phyloP scores from a whole-genome alignment of 2,329 filamentous ascomycete species.

The Fusarium nisikadoi region DNA sequence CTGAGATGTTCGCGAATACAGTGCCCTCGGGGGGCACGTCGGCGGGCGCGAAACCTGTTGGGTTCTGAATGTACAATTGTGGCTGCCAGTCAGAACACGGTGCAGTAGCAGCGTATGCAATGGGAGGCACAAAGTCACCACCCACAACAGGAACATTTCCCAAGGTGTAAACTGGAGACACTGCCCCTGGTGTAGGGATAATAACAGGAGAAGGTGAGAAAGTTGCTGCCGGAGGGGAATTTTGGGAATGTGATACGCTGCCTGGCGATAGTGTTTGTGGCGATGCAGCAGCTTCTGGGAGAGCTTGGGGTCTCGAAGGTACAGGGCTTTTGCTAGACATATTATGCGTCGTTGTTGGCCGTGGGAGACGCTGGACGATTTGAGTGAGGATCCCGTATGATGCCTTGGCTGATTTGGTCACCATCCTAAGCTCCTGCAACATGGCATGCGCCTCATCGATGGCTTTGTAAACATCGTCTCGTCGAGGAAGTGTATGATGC shows the following conservation, averaged over 20 bases:
- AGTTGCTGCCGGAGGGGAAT: constrained; percentile 6
- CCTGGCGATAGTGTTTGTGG: constrained; percentile 6
- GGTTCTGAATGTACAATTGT: constrained; percentile 18
- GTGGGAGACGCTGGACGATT: constrained; percentile 45
- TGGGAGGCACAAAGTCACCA: neutral
- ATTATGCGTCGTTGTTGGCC: constrained; percentile 35
- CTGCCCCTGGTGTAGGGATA: neutral
- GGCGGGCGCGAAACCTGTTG: constrained; percentile 3
- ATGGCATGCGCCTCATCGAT: constrained; percentile 52
- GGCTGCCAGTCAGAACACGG: constrained; percentile 29
- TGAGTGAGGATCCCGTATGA: constrained; percentile 48
- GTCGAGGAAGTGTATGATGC: constrained; percentile 53
- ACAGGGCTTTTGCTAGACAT: constrained; percentile 5
- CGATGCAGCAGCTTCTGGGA: neutral
- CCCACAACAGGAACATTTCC: neutral
- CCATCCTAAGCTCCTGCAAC: constrained; percentile 46
- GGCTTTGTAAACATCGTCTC: constrained; percentile 53
- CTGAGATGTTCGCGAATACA: constrained; percentile 45
- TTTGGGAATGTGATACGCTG: neutral
- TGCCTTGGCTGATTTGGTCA: constrained; percentile 47
- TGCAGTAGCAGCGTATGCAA: constrained; percentile 7
- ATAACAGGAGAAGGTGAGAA: constrained; percentile 4
- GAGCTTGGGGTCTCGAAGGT: constrained; percentile 9
- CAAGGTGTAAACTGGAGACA: constrained; percentile 19
- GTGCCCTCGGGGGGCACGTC: constrained; percentile 22